Conservation (phyloP, 768 basidiomycete genomes). For the Erythrobasidium yunnanense region DNA sequence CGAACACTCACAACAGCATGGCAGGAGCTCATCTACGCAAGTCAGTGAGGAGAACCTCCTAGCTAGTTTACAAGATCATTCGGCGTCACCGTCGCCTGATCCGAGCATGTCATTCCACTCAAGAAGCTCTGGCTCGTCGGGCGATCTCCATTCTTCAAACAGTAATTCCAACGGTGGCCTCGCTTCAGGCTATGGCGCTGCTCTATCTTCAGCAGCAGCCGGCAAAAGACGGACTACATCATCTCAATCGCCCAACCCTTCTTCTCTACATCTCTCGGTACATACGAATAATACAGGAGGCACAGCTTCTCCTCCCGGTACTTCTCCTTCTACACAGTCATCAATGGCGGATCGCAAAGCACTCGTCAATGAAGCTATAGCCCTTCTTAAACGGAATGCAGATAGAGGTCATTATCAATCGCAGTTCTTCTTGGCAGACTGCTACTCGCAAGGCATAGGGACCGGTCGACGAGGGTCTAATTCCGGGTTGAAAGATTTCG, state of each 20-base stretch:
- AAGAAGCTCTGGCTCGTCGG: conserved; percentile 12
- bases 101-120: conserved; percentile 5
- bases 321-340: conserved; percentile 27
- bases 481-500: neutral
- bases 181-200: neutral
- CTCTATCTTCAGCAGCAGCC: neutral
- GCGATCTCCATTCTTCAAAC: conserved; percentile 11
- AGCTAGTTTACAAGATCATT: conserved; percentile 9
- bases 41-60: conserved; percentile 15
- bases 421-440: conserved; percentile 96
- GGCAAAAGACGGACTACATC: neutral
- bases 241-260: neutral
- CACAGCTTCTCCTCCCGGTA: conserved; percentile 19
- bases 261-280: neutral
- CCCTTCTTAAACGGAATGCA: conserved; percentile 76
- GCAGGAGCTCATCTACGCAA: too few relatives aligned
- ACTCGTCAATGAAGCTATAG: conserved; percentile 74
- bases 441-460: conserved; percentile 71
- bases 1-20: too few relatives aligned
- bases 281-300: neutral
- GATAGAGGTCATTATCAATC: conserved; percentile 87
- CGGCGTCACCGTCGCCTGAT: conserved; percentile 8
- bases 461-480: neutral
- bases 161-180: neutral
- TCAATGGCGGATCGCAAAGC: conserved; percentile 47